A percentile compares a stretch with the other conserved stretches of the same genome.
Conservation (phyloP, 169 alveolate species). For the Babesia ovata region DNA sequence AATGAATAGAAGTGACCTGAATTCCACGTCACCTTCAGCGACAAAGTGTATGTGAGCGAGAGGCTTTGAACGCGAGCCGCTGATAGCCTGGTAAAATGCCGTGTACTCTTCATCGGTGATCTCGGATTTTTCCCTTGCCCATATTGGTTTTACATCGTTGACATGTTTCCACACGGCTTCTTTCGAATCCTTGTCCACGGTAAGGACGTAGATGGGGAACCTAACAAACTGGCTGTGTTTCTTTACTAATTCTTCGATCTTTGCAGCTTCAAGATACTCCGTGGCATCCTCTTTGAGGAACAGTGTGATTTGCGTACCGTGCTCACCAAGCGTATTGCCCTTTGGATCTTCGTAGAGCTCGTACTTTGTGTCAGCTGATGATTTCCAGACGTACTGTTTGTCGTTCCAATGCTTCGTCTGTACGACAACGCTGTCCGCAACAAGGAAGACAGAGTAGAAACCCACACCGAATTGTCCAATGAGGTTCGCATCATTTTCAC, state of each 20-base stretch:
- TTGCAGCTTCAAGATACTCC: constrained; percentile 92
- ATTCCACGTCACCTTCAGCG: constrained; percentile 99
- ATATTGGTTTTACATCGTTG: constrained; percentile 97
- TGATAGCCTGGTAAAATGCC: constrained; percentile 92
- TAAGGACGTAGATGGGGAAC: constrained; percentile 93
- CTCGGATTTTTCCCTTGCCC: constrained; percentile 96
- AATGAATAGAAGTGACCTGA: constrained; percentile 94
- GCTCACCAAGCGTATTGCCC: constrained; percentile 92
- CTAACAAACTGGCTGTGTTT: constrained; percentile 96
- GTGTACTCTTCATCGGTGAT: constrained; percentile 94
- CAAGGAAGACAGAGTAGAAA: constrained; percentile 98
- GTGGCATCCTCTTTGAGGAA: constrained; percentile 98
- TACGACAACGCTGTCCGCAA: constrained; percentile 97
- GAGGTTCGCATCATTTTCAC: constrained; percentile 93
- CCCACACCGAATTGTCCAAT: constrained; percentile 99
- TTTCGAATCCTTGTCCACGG: constrained; percentile 43
- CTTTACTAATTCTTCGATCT: constrained; percentile 89
- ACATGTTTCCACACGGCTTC: constrained; percentile 84
- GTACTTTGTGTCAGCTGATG: constrained; percentile 95
- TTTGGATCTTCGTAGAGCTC: constrained; percentile 94
- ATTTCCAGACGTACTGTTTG: constrained; percentile 97
- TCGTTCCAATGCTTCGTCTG: constrained; percentile 89
- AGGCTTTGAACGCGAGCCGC: constrained; percentile 95
- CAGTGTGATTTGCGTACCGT: constrained; percentile 97
- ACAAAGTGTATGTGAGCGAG: constrained; percentile 96